Conservation (phyloP, 2,329 filamentous ascomycete species). For the Paraphoma chrysanthemicola region DNA sequence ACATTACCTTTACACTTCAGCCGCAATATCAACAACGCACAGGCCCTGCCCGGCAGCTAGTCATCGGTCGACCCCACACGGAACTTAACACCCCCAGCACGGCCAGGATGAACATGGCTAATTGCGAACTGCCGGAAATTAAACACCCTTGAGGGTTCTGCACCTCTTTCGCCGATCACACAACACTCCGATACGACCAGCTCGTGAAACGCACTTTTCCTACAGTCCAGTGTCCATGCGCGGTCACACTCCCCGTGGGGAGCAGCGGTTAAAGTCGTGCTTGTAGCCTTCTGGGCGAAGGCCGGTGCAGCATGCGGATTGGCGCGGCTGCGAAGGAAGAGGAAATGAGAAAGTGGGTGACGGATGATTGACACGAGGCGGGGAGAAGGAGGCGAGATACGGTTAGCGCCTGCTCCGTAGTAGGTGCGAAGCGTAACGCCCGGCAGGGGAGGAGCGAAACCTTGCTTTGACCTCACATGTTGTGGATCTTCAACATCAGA, state of each 20-base stretch:
- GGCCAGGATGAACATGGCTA: conserved; percentile 5
- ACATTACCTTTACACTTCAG: conserved; percentile 1
- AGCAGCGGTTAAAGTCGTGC: conserved; percentile 10
- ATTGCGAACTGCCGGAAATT: conserved; percentile 16
- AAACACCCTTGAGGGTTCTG: not conserved
- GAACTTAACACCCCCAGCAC: conserved; percentile 4
- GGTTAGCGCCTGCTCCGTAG: conserved; percentile 24
- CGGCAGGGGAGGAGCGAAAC: conserved; percentile 10
- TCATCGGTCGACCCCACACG: conserved; percentile 14
- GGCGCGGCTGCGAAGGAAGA: not conserved
- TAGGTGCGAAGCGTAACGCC: conserved; percentile 8
- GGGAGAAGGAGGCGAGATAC: not conserved
- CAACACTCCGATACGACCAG: conserved; percentile 7
- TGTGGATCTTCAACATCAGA: not conserved
- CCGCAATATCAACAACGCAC: conserved; percentile 14
- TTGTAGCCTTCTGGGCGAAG: not conserved
- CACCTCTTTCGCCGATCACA: conserved; percentile 5
- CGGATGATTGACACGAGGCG: conserved; percentile 9
- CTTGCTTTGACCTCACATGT: conserved; percentile 23
- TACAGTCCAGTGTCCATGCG: not conserved
- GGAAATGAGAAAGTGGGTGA: not conserved
- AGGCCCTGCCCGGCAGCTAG: conserved; percentile 2
- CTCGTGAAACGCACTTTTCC: not conserved
- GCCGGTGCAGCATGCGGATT: not conserved
- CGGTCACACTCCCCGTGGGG: not conserved